These are phyloP conservation scores for Scheffersomyces coipomensis DNA, from an alignment of 805 yeast genomes.

Conservation along the genomic window DNA sequence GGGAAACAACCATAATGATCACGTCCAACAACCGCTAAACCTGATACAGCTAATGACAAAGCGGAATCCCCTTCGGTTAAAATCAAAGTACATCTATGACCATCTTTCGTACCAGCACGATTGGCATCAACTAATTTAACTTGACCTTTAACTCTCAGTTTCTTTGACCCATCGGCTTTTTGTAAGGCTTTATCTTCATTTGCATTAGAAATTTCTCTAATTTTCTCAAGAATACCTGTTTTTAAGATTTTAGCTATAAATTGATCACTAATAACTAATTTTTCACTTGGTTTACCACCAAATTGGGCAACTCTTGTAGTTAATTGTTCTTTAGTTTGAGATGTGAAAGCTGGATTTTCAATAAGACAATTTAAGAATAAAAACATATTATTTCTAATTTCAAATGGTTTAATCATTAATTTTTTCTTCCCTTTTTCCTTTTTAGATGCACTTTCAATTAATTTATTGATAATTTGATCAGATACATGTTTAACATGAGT, in stretches of 20 bases:
- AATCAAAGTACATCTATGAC: conserved; percentile 87
- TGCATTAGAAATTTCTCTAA: conserved; percentile 78
- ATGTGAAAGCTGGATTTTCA: conserved; percentile 95
- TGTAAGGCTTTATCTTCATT: conserved; percentile 86
- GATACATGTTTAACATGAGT: conserved; percentile 87
- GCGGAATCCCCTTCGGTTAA: conserved; percentile 98
- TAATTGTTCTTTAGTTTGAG: conserved; percentile 95
- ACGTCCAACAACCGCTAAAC: conserved; percentile 91
- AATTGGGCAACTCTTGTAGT: conserved; percentile 87
- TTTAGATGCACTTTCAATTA: conserved; percentile 59
- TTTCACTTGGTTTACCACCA: conserved; percentile 63
- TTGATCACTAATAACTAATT: conserved; percentile 69
- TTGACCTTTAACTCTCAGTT: conserved; percentile 81
- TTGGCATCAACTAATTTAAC: conserved; percentile 94
- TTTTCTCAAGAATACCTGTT: conserved; percentile 70
- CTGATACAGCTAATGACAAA: conserved; percentile 85
- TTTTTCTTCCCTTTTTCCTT: conserved; percentile 67
- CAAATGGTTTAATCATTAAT: conserved; percentile 80
- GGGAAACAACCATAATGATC: conserved; percentile 96
- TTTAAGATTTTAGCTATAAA: conserved; percentile 68
- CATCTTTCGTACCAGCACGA: conserved; percentile 92
- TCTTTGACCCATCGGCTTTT: conserved; percentile 84
- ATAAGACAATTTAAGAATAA: conserved; percentile 86
- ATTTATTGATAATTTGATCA: conserved; percentile 78
- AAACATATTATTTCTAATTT: conserved; percentile 87